Conservation (phyloP, 2,329 filamentous ascomycete species). For the Chrysoporthe puriensis region DNA sequence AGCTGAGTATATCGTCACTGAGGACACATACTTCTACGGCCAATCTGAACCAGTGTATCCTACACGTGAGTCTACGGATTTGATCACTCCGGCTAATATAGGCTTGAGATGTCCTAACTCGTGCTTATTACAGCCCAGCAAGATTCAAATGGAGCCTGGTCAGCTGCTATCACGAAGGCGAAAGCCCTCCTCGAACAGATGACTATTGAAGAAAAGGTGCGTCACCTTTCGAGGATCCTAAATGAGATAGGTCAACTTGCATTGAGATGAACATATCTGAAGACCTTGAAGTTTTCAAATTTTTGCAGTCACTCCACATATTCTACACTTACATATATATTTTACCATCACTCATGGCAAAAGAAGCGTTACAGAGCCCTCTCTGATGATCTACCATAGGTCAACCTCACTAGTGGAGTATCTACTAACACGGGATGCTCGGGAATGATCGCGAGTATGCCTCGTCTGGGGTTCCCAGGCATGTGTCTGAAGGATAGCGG, state of each 20-base stretch:
- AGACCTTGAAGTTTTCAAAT: too few species aligned
- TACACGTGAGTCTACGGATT: background rate
- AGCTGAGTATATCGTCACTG: slow-evolving; percentile 5
- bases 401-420: slow-evolving; percentile 73
- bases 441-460: slow-evolving; percentile 49
- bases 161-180: slow-evolving; percentile 65
- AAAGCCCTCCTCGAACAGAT: slow-evolving; percentile 68
- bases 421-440: slow-evolving; percentile 53
- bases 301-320: too few species aligned
- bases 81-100: background rate
- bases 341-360: background rate
- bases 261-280: background rate
- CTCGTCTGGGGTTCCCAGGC: slow-evolving; percentile 58
- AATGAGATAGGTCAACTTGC: background rate
- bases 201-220: slow-evolving; percentile 64
- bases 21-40: slow-evolving; percentile 13
- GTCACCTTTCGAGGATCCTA: background rate
- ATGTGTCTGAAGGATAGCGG: slow-evolving; percentile 75
- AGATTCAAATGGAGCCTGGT: slow-evolving; percentile 50
- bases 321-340: background rate
- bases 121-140: background rate
- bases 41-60: slow-evolving; percentile 15
- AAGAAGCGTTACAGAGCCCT: background rate
- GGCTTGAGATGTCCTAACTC: background rate
- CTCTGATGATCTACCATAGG: slow-evolving; percentile 42